Base-by-base conservation (phyloP, 2,329 filamentous ascomycete species). In the Curvularia hawaiiensis region DNA sequence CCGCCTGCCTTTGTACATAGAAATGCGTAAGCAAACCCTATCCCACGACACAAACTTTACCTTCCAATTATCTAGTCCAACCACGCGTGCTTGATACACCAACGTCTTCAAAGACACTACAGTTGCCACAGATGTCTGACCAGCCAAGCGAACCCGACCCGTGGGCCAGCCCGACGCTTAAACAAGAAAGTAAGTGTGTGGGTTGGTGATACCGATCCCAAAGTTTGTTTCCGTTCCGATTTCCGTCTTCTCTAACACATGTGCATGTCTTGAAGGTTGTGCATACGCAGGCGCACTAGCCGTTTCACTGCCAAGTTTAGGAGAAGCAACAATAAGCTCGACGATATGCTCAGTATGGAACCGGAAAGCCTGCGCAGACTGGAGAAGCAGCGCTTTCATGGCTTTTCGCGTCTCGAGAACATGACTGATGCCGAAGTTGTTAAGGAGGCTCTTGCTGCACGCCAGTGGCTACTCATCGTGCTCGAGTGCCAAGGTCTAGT, bases 391-490 rank as follows among this genome's bases (percentile, higher is more conserved):
- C 39, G 22, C 39, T 24, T 16, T 7, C 14, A 31, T 22, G 4
- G 24, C 4, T 4, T 12, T 7, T 44, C 38, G 22, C 40, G 52
- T 14, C 49, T 56, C 41, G 18, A 45, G 24, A 22, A 7, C 6
- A 14, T 52, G 47, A 35, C 30, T 11, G 51, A 62, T 33, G 50
- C 48, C 9, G 44, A 57, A 9, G n/a, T 38, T 14, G n/a, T 30
- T 3, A n/a, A 50, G 16, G 48, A 60, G 40, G 53, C 50, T 3
- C 9, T 7, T 4, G 43, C 52, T 43, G 63, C 62, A 30, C 56
- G 50, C 16, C 43, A 54, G 8, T 67, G 65, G 65, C 28, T 67
- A 8, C 30, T 59, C 8, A 28, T 28, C 2, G 26, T 65, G 4
- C 50, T 67, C 11, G 38, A 44, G 5, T 56, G 35, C 39, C 60